A percentile compares a stretch with the other conserved stretches of the same genome.
phyloP scores from a whole-genome alignment of 495 filamentous ascomycete species.

The Daldinia decipiens region DNA sequence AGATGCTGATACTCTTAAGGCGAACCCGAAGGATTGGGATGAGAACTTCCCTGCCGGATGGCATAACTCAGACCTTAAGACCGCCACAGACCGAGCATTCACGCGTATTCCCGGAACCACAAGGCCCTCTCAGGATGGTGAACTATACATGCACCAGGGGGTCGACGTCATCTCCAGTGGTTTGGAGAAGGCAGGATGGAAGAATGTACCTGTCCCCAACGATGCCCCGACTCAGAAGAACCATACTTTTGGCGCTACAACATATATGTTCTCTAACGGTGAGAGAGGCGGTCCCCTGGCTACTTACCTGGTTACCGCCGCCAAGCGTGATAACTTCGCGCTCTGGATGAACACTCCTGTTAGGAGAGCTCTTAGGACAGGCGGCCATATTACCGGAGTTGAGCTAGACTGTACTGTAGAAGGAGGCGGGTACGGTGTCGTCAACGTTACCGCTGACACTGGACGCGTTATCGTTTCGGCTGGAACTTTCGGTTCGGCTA shows the following conservation, averaged over 20 bases:
- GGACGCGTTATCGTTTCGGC: constrained; percentile 76
- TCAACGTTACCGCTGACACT: constrained; percentile 64
- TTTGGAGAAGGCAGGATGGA: constrained; percentile 69
- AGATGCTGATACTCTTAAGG: constrained; percentile 35
- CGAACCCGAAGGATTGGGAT: constrained; percentile 71
- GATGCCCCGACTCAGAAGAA: constrained; percentile 71
- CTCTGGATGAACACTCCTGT: constrained; percentile 75
- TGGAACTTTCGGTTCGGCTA: constrained; percentile 76
- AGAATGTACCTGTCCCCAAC: constrained; percentile 68
- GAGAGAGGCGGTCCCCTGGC: constrained; percentile 76
- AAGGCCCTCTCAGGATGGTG: constrained; percentile 72
- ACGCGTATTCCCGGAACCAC: constrained; percentile 76
- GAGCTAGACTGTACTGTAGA: constrained; percentile 68
- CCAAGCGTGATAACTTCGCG: constrained; percentile 71
- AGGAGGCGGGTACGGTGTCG: constrained; percentile 66
- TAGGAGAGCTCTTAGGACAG: constrained; percentile 70
- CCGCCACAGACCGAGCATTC: constrained; percentile 72
- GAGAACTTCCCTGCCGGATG: constrained; percentile 78
- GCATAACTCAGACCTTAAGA: constrained; percentile 70
- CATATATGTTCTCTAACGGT: constrained; percentile 74
- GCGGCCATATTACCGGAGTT: constrained; percentile 71
- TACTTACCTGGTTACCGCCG: constrained; percentile 76
- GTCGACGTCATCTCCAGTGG: constrained; percentile 68
- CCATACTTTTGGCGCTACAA: constrained; percentile 69
- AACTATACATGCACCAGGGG: constrained; percentile 73